Evolutionary conservation across 371 early-diverging fungal genomes (phyloP).

Genomic region (Actinomucor elegans): DNA sequence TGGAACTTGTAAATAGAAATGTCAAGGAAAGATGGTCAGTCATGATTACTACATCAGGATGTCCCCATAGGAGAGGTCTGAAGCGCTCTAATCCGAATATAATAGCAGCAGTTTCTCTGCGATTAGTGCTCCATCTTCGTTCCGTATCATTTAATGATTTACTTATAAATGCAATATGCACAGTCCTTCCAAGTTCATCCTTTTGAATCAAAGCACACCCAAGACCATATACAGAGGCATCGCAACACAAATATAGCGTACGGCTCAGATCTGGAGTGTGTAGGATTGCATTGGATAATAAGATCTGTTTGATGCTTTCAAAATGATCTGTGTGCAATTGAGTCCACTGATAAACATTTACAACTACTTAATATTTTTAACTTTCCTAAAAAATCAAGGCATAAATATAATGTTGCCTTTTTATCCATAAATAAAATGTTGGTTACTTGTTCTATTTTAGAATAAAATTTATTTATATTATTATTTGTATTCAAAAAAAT

Average conservation of each 20-base stretch:
- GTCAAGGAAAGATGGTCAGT: slow-evolving; percentile 2
- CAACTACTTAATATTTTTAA: too few relatives aligned
- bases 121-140: not conserved
- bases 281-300: not conserved
- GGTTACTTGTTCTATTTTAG: too few relatives aligned
- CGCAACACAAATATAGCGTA: not conserved
- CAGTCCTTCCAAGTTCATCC: not conserved
- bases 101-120: slow-evolving; percentile 4
- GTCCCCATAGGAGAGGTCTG: not conserved
- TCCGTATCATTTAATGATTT: not conserved
- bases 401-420: too few relatives aligned
- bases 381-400: too few relatives aligned
- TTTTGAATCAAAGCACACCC: not conserved
- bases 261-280: not conserved
- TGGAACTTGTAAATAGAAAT: not conserved
- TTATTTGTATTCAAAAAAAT: too few relatives aligned
- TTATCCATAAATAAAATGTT: too few relatives aligned
- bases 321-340: not conserved
- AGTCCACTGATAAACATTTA: too few relatives aligned
- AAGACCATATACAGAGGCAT: not conserved
- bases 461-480: too few relatives aligned
- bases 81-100: not conserved
- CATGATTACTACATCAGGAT: not conserved
- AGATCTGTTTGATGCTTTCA: not conserved
- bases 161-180: slow-evolving; percentile 6